Evolutionary conservation across 805 yeast genomes (phyloP).

Genomic region (Candida sanyiensis): DNA sequence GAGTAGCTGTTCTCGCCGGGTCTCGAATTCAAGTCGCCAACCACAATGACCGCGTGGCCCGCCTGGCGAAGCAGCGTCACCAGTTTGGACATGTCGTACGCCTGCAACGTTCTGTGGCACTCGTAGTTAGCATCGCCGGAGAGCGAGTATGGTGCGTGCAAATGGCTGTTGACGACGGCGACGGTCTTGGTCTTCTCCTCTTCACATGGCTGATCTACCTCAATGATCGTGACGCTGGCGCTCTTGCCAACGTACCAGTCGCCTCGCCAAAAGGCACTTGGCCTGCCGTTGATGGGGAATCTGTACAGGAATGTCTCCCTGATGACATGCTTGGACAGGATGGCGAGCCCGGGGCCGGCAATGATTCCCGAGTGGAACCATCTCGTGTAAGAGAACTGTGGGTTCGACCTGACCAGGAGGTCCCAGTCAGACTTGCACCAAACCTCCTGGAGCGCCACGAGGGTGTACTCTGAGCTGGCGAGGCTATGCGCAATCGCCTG

Average conservation of each 20-base stretch:
- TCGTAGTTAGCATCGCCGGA: slow-evolving; percentile 84
- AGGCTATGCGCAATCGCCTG: slow-evolving; percentile 58
- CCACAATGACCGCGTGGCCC: slow-evolving; percentile 82
- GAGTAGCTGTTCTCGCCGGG: slow-evolving; percentile 83
- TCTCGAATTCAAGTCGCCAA: slow-evolving; percentile 87
- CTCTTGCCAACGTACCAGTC: slow-evolving; percentile 97
- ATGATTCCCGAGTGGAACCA: slow-evolving; percentile 77
- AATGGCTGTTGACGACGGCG: slow-evolving; percentile 84
- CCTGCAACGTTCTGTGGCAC: slow-evolving; percentile 90
- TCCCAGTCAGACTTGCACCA: slow-evolving; percentile 89
- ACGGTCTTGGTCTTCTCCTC: slow-evolving; percentile 37
- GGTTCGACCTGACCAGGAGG: slow-evolving; percentile 45
- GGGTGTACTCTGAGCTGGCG: slow-evolving; percentile 54
- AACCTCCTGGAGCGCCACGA: slow-evolving; percentile 90
- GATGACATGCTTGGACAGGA: slow-evolving; percentile 80
- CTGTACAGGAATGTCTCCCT: slow-evolving; percentile 71
- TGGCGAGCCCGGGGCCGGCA: slow-evolving; percentile 89
- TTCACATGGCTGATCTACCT: too few relatives aligned
- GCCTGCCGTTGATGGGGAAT: slow-evolving; percentile 90
- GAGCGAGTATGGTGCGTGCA: slow-evolving; percentile 92
- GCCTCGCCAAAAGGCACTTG: slow-evolving; percentile 89
- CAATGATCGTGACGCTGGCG: slow-evolving; percentile 65
- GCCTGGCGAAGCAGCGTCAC: slow-evolving; percentile 56
- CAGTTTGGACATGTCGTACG: slow-evolving; percentile 85
- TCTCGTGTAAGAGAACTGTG: slow-evolving; percentile 66